Conservation (phyloP, 208 protist species). For the Crithidia bombi region DNA sequence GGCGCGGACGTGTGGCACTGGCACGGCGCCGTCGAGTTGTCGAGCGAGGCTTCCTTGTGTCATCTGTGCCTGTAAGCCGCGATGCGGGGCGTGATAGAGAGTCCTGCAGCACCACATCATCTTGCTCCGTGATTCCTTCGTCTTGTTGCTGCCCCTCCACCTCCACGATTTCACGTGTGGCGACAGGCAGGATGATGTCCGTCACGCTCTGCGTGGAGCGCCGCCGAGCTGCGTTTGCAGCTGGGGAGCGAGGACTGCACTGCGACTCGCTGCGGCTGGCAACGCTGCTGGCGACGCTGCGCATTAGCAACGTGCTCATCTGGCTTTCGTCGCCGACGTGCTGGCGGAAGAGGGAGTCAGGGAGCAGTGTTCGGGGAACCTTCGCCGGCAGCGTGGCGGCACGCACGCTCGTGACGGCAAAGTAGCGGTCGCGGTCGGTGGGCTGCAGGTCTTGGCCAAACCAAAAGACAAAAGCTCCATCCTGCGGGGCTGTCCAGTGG, state of each 20-base stretch:
- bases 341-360: slow-evolving; percentile 61
- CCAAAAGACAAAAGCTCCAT: slow-evolving; percentile 86
- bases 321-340: slow-evolving; percentile 33
- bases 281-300: slow-evolving; percentile 9
- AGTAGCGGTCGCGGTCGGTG: slow-evolving; percentile 78
- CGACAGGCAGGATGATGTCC: slow-evolving; percentile 26
- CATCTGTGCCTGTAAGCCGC: neutral
- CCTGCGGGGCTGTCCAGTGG: slow-evolving; percentile 49
- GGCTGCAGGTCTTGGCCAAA: slow-evolving; percentile 67
- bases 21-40: slow-evolving; percentile 2
- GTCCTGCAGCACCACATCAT: neutral
- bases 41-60: neutral
- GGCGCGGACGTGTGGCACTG: slow-evolving; percentile 2
- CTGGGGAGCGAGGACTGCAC: neutral
- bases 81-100: neutral
- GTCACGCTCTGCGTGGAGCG: slow-evolving; percentile 30
- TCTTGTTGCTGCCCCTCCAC: neutral
- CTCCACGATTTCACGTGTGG: slow-evolving; percentile 36
- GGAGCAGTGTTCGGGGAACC: slow-evolving; percentile 50
- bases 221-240: slow-evolving; percentile 16
- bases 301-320: slow-evolving; percentile 8
- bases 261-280: neutral
- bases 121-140: neutral
- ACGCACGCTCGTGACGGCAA: slow-evolving; percentile 58
- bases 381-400: slow-evolving; percentile 47